Evolutionary conservation across 129 eudicot genomes (phyloP), one percentile per base, ranked within the genome.

Genomic region (Dittrichia graveolens): DNA sequence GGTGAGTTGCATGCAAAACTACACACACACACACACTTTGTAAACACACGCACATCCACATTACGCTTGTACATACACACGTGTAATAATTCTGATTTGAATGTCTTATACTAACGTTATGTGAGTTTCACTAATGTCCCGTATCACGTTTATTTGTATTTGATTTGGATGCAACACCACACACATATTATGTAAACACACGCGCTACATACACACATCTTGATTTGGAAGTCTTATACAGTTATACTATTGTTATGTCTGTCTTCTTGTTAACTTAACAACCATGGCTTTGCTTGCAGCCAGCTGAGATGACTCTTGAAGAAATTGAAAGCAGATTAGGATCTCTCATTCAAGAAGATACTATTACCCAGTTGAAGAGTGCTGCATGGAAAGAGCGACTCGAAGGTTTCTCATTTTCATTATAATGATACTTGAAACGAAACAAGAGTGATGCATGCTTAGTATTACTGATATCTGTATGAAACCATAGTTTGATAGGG

Each of bases 321-420:
- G 99, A 95, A 72, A 95, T 95, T 76, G 97, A 91, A 80, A 91
- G 74, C 81, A 81, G 86, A 85, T 12, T 95, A 65, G 96, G 97
- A 31, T 88, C 97, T 58, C 90, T 95, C 40, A 75, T 91, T 67
- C 92, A 84, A 77, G 83, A 64, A 40, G 97, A 95, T 7, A 88
- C 96, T 54, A 80, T 86, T 72, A 34, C 93, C 31, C 92, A 81
- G 76, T 73, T 95, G 80, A 95, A 95, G 85, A 95, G 97, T 95
- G 83, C 99, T 41, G 99, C 75, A 52, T 95, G 99, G 99, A 95
- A 95, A 88, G 99, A 95, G 71, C 83, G 97, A 52, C 92, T 95
- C 63, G 99, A 91, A 91, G 99, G 99, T 95, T 79, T 66, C 34
- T 14, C 37, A 3, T 74, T 57, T 69, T 11, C 46, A 46, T 14